Conservation (phyloP, 73 alveolate genomes). For the Effrenium voratum region DNA sequence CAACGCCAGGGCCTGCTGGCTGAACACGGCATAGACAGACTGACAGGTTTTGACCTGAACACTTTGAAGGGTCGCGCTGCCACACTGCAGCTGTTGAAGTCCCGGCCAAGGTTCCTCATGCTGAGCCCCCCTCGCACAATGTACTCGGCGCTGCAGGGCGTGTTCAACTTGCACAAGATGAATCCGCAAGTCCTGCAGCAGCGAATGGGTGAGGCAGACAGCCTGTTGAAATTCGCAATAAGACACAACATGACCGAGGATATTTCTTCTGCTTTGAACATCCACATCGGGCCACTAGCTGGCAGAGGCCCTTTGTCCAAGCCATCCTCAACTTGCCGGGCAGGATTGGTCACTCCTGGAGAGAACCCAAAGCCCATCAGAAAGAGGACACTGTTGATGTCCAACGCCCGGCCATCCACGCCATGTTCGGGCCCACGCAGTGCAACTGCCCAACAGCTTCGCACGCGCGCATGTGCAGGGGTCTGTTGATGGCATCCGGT, state of each 20-base stretch:
- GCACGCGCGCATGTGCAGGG: background rate
- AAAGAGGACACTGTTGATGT: background rate
- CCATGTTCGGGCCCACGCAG: background rate
- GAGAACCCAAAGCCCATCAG: background rate
- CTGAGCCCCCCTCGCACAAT: background rate
- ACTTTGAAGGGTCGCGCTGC: background rate
- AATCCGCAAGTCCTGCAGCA: no score
- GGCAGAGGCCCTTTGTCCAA: no score
- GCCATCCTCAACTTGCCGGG: no score
- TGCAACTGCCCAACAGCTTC: background rate
- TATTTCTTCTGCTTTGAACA: no score
- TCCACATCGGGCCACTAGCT: no score
- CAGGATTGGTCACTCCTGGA: constrained; percentile 10
- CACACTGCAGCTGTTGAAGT: no score
- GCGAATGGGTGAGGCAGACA: no score
- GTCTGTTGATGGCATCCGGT: background rate
- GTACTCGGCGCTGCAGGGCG: background rate
- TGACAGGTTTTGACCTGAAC: background rate
- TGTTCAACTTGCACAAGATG: no score
- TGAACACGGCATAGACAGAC: background rate
- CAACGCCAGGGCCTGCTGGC: background rate
- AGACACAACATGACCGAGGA: no score
- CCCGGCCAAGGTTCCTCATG: background rate
- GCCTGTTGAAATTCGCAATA: no score
- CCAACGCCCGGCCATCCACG: background rate